Evolutionary conservation across 352 stramenopile genomes (phyloP).

Genomic region (Phytophthora pseudosyringae): DNA sequence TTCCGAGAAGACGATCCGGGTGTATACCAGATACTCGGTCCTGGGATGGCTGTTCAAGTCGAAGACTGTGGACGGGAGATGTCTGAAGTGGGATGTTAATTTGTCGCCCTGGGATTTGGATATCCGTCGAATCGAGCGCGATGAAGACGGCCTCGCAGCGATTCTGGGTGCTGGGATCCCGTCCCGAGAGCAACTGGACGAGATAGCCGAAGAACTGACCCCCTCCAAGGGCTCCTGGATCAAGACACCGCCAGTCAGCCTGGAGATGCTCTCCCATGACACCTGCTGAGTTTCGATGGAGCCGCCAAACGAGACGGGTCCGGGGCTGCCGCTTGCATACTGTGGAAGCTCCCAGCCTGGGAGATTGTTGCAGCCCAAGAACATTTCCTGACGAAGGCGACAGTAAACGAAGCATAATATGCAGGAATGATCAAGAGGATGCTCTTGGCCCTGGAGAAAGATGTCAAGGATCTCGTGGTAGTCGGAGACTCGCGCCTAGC

Average conservation of each 20-base stretch:
- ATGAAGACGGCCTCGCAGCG: constrained; percentile 5
- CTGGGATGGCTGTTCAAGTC: constrained; percentile 12
- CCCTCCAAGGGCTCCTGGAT: background rate
- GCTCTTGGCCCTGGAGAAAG: too few species aligned
- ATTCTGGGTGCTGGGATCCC: constrained; percentile 6
- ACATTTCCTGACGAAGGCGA: constrained; percentile 1
- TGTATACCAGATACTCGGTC: constrained; percentile 12
- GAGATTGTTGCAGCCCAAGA: background rate
- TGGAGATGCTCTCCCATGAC: constrained; percentile 2
- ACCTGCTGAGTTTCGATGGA: constrained; percentile 11
- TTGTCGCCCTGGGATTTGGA: constrained; percentile 11
- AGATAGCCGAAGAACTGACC: background rate
- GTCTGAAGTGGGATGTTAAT: constrained; percentile 8
- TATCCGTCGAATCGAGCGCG: background rate
- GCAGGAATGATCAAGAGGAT: too few species aligned
- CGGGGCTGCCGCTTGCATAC: constrained; percentile 1
- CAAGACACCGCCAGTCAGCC: constrained; percentile 7
- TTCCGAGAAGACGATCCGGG: background rate
- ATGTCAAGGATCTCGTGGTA: constrained; percentile 1
- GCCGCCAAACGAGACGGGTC: constrained; percentile 4
- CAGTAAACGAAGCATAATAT: constrained; percentile 9
- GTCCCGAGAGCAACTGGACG: constrained; percentile 2
- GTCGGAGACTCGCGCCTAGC: constrained; percentile 4
- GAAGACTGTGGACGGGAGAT: background rate
- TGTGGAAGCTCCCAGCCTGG: constrained; percentile 3